Base-by-base conservation (phyloP, 1,284 basidiomycete species). In the Somion occarium region DNA sequence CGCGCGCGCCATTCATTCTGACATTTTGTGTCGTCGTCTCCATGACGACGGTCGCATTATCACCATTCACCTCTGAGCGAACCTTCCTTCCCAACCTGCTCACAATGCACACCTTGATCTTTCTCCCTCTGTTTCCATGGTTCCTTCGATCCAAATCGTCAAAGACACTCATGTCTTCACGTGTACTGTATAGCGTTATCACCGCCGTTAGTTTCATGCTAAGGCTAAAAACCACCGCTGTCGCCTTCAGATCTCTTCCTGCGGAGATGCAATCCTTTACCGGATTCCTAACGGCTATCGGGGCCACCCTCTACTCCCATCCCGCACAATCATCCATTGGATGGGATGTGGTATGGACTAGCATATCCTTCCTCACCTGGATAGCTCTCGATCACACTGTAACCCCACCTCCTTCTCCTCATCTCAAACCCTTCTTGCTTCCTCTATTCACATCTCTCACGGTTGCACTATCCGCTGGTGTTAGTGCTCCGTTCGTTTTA, bases 281-380 rank as follows among this genome's bases (percentile, higher is more conserved):
- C 3, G 54, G 59, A 25, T 26, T 46, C 24, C 7, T 46, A 3
- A 3, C 44, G 9, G 11, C 30, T 13, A 11, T 27, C 37, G 22
- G 67, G 53, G 24, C 18, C 42, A 68, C 67, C 3, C 68, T 83
- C 11, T 68, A 79, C 54, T 69, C 71, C 1, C 80, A 86, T 61
- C 82, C 84, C 0, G 85, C 84, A 0, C 83, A 85, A 60, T 71
- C 77, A 1, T 82, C 79, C 2, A 83, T 88, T 41, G 79, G 82
- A 2, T 80, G 78, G 72, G 83, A 87, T 54, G 77, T 85, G 23
- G 61, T 86, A 11, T 85, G 82, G 80, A 75, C 77, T n/a, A 73
- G 60, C 13, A 41, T 65, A 1, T 76, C 73, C 1, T 71, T 75
- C 42, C 41, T 69, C 3, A 54, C 62, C 1, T 78, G 75, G 75